Evolutionary conservation across 2,329 filamentous ascomycete species (phyloP).

Genomic region (Diaporthe vexans): DNA sequence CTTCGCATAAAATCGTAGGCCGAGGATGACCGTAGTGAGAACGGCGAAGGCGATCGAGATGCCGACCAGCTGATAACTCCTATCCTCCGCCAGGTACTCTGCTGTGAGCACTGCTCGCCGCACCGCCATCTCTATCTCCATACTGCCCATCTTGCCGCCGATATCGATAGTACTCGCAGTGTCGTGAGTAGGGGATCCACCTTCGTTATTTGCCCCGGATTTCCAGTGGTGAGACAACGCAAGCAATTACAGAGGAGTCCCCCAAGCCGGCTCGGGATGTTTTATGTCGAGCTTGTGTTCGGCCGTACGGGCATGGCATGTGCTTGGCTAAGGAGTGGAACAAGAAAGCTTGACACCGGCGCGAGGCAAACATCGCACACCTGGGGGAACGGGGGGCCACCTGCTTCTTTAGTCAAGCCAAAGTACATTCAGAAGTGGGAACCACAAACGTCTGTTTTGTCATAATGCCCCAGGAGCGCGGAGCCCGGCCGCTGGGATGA

Average conservation of each 20-base stretch:
- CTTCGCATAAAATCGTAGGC: constrained; percentile 44
- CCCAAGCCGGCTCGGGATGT: constrained; percentile 32
- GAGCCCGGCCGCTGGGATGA: background rate
- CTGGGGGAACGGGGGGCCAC: background rate
- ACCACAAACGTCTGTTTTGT: background rate
- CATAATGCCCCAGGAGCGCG: background rate
- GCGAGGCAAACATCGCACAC: background rate
- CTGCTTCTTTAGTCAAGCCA: background rate
- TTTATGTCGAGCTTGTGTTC: constrained; percentile 20
- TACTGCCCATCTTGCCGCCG: constrained; percentile 5
- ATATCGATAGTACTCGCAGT: background rate
- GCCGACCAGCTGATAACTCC: constrained; percentile 36
- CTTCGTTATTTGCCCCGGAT: background rate
- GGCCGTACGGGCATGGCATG: constrained; percentile 27
- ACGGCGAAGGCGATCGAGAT: constrained; percentile 45
- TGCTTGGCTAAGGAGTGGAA: constrained; percentile 5
- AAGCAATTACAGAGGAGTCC: background rate
- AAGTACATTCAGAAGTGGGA: background rate
- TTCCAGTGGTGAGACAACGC: background rate
- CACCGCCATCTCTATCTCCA: constrained; percentile 9
- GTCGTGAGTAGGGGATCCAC: too few species aligned
- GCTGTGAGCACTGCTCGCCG: constrained; percentile 6
- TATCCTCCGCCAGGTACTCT: constrained; percentile 33
- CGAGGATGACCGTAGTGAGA: constrained; percentile 41
- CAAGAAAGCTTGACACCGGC: background rate